Conservation (phyloP, 2,329 filamentous ascomycete genomes). For the Cyclaneusma minus region DNA sequence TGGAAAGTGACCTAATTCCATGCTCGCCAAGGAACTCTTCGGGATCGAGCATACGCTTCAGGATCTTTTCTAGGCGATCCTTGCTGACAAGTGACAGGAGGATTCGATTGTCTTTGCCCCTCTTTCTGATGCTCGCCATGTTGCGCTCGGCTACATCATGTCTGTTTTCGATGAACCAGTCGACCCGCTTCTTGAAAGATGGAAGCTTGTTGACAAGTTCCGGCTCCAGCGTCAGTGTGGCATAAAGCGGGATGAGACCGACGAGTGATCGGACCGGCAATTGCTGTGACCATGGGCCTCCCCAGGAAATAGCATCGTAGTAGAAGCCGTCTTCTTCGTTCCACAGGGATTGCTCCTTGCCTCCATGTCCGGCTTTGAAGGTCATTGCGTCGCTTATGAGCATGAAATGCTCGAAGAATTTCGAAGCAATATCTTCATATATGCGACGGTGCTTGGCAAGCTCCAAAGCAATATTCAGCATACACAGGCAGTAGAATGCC, state of each 20-base stretch:
- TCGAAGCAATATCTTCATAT: slow-evolving; percentile 93
- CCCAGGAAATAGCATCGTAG: slow-evolving; percentile 96
- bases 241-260: slow-evolving; percentile 84
- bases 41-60: slow-evolving; percentile 85
- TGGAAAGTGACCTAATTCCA: slow-evolving; percentile 83
- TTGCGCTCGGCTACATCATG: slow-evolving; percentile 82
- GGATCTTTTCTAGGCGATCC: slow-evolving; percentile 76
- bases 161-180: slow-evolving; percentile 88
- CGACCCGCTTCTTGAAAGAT: slow-evolving; percentile 78
- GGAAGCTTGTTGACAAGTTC: slow-evolving; percentile 86
- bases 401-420: slow-evolving; percentile 98
- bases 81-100: slow-evolving; percentile 84
- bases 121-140: slow-evolving; percentile 81
- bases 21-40: slow-evolving; percentile 83
- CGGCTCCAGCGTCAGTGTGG: slow-evolving; percentile 81
- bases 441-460: slow-evolving; percentile 87
- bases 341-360: slow-evolving; percentile 75
- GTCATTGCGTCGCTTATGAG: slow-evolving; percentile 97
- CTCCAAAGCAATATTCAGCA: slow-evolving; percentile 94
- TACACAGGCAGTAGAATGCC: slow-evolving; percentile 92
- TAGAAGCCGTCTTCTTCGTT: slow-evolving; percentile 96
- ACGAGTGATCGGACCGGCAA: slow-evolving; percentile 85
- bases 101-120: slow-evolving; percentile 80
- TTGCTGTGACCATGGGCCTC: slow-evolving; percentile 84
- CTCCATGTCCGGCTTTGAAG: slow-evolving; percentile 53